phyloP scores from a whole-genome alignment of 306 rosid species.

The Gleditsia sinensis region DNA sequence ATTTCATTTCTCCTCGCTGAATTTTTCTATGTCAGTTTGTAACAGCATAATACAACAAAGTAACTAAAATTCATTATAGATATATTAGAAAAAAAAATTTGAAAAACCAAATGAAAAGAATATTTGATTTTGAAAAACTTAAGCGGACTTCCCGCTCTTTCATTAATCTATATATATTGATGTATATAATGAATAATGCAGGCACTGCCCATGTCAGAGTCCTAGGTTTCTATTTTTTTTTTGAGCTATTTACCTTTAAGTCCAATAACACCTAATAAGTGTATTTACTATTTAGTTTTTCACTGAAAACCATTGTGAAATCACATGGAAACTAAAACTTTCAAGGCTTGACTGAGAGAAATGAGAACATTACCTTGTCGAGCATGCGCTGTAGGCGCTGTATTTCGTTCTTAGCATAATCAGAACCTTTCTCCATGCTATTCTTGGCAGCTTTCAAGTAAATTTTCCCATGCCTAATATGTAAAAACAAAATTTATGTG shows the following conservation, averaged over 20 bases:
- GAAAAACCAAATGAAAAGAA: background rate
- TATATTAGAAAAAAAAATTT: background rate
- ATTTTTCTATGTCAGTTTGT: background rate
- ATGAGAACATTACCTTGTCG: constrained; percentile 61
- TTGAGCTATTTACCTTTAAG: background rate
- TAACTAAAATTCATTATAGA: background rate
- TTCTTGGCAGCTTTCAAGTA: constrained; percentile 86
- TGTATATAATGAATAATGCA: no score
- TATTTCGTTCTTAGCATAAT: constrained; percentile 85
- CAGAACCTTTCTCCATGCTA: constrained; percentile 70
- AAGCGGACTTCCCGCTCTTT: no score
- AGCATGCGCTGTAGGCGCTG: constrained; percentile 85
- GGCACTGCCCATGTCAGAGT: no score
- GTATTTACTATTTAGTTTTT: no score
- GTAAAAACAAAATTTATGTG: background rate
- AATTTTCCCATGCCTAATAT: constrained; percentile 74
- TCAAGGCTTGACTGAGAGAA: background rate
- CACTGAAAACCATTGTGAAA: background rate
- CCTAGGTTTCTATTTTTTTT: background rate
- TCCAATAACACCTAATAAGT: background rate
- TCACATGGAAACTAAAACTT: background rate
- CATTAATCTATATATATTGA: no score
- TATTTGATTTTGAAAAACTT: background rate
- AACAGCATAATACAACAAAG: background rate
- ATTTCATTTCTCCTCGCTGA: background rate